Conservation (phyloP, 1,139 yeast genomes). For the Nadsonia starkeyi-henricii region DNA sequence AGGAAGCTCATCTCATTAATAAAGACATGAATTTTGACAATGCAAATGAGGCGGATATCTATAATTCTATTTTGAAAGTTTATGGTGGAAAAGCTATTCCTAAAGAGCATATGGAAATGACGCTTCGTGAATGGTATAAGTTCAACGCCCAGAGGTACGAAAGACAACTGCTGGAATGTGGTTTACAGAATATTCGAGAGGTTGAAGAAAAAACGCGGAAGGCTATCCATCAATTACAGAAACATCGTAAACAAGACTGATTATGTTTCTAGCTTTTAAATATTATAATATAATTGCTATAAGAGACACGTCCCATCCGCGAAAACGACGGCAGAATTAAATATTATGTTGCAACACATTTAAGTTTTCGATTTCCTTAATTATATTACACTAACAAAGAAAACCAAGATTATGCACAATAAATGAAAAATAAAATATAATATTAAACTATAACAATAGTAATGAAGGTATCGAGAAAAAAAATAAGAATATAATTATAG, state of each 20-base stretch:
- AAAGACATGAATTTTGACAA: conserved; percentile 24
- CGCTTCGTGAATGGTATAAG: conserved; percentile 55
- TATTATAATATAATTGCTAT: too few relatives aligned
- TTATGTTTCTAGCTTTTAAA: conserved; percentile 1
- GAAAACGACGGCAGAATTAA: too few relatives aligned
- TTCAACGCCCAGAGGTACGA: conserved; percentile 27
- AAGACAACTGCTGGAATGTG: conserved; percentile 19
- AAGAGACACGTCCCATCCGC: too few relatives aligned
- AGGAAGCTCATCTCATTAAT: conserved; percentile 17
- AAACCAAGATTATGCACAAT: too few relatives aligned
- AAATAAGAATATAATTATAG: too few relatives aligned
- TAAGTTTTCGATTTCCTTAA: too few relatives aligned
- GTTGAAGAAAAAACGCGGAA: conserved; percentile 16
- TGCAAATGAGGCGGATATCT: conserved; percentile 28
- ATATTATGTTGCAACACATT: too few relatives aligned
- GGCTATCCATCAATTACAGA: conserved; percentile 15
- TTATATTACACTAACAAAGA: too few relatives aligned
- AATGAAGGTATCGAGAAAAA: too few relatives aligned
- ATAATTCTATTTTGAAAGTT: conserved; percentile 24
- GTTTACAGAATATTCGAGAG: conserved; percentile 20
- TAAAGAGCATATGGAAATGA: conserved; percentile 51
- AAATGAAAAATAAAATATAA: too few relatives aligned
- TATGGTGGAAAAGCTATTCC: conserved; percentile 31
- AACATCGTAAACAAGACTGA: neutral
- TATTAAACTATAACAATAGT: too few relatives aligned